These are phyloP conservation scores for Euphorbia tirucalli DNA, from an alignment of 345 rosid genomes.

Conservation along the genomic window DNA sequence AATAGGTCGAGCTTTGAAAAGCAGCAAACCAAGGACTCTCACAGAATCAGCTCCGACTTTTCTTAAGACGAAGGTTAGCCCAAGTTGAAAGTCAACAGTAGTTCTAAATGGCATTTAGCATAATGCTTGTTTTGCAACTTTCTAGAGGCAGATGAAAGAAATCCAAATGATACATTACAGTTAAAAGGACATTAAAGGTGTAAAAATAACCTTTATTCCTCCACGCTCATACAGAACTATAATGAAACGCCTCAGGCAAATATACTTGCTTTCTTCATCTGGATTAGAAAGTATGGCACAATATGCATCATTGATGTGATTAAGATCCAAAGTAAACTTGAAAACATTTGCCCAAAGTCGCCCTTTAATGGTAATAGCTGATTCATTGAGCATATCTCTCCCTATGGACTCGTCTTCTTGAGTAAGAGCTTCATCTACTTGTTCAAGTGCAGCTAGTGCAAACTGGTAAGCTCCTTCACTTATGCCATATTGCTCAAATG, in stretches of 20 bases:
- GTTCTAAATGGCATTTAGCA: not conserved
- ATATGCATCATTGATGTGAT: conserved; percentile 81
- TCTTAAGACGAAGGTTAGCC: not conserved
- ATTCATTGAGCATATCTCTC: conserved; percentile 44
- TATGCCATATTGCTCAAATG: conserved; percentile 81
- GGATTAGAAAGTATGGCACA: conserved; percentile 98
- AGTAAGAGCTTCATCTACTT: conserved; percentile 79
- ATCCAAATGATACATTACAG: conserved; percentile 13
- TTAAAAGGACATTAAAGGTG: not conserved
- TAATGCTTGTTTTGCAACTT: conserved; percentile 1
- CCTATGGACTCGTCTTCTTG: conserved; percentile 32
- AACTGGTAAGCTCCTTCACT: conserved; percentile 93
- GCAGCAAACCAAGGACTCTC: not conserved
- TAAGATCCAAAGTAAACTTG: conserved; percentile 86
- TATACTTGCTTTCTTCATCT: conserved; percentile 90
- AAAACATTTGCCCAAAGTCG: conserved; percentile 94
- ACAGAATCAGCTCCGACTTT: not conserved
- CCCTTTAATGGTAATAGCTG: conserved; percentile 59
- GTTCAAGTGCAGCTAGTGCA: conserved; percentile 98
- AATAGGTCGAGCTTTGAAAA: not conserved
- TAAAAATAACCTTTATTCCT: conserved; percentile 66
- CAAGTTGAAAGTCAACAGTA: not conserved
- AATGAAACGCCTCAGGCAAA: conserved; percentile 90
- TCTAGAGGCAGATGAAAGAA: conserved; percentile 6
- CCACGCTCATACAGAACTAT: conserved; percentile 83